Conservation (phyloP, 202 grass and related monocot species). For the Carex sylvatica region DNA sequence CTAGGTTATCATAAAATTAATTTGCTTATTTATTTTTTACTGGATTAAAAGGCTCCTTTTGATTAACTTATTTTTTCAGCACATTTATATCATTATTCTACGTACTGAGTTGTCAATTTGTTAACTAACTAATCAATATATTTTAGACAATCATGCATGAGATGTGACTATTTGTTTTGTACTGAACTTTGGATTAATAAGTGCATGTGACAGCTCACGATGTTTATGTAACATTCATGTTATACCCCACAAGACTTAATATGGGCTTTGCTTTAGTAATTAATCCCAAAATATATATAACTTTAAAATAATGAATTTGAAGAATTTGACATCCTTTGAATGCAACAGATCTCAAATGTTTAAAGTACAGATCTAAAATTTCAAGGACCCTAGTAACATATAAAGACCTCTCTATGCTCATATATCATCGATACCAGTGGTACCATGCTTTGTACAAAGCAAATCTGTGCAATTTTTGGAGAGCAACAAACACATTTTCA, state of each 20-base stretch:
- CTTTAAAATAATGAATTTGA: too few species aligned
- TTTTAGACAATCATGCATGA: neutral
- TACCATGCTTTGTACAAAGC: too few species aligned
- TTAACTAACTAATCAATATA: slow-evolving; percentile 6
- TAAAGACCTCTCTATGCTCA: too few species aligned
- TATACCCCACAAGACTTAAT: neutral
- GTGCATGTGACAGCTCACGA: slow-evolving; percentile 20
- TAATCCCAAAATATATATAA: neutral
- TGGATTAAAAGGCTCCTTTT: neutral
- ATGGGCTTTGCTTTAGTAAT: neutral
- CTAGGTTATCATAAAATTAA: neutral
- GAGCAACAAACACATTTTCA: too few species aligned
- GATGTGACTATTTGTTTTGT: slow-evolving; percentile 13
- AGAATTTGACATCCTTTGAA: too few species aligned
- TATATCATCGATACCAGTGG: too few species aligned
- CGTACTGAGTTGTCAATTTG: slow-evolving; percentile 3
- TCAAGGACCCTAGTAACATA: too few species aligned
- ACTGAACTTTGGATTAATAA: neutral
- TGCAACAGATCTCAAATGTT: too few species aligned
- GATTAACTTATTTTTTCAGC: neutral
- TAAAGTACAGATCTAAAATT: too few species aligned
- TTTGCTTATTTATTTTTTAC: neutral
- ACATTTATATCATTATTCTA: neutral
- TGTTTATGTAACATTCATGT: neutral
- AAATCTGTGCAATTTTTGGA: too few species aligned